These are phyloP conservation scores for Davidsoniella neocaledoniae DNA, from an alignment of 2,329 filamentous ascomycete species.

Conservation along the genomic window DNA sequence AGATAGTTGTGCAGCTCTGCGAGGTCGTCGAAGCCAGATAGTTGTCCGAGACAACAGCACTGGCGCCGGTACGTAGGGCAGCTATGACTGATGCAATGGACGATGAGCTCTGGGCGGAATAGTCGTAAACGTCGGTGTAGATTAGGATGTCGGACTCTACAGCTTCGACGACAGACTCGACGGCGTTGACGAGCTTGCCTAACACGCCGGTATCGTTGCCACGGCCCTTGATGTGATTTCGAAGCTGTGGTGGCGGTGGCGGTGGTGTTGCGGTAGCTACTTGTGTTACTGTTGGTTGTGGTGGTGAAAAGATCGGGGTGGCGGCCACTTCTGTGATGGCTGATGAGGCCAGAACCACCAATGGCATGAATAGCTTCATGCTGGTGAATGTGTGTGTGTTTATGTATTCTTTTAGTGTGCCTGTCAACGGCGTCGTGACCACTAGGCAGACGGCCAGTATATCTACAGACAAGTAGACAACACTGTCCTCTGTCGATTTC, in stretches of 20 bases:
- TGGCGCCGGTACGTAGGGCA: background rate
- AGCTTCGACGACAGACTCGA: background rate
- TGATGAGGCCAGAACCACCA: background rate
- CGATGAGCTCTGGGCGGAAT: background rate
- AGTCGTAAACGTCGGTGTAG: slow-evolving; percentile 4
- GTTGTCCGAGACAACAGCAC: background rate
- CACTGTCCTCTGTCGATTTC: too few species aligned
- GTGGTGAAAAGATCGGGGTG: background rate
- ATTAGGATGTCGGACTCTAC: slow-evolving; percentile 1
- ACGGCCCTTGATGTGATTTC: background rate
- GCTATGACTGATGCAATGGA: background rate
- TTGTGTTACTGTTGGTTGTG: background rate
- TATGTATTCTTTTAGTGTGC: background rate
- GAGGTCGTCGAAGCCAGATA: background rate
- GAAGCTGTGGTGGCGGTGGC: background rate
- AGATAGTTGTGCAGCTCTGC: slow-evolving; percentile 9
- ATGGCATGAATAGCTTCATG: background rate
- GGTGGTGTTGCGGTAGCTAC: background rate
- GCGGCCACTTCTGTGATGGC: background rate
- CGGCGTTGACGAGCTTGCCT: background rate
- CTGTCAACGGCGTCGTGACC: too few species aligned
- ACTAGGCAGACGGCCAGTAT: background rate
- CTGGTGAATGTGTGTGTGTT: background rate
- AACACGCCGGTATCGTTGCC: background rate
- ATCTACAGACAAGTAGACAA: background rate